Evolutionary conservation across 768 basidiomycete genomes (phyloP).

Genomic region (Boletellus ananiceps): DNA sequence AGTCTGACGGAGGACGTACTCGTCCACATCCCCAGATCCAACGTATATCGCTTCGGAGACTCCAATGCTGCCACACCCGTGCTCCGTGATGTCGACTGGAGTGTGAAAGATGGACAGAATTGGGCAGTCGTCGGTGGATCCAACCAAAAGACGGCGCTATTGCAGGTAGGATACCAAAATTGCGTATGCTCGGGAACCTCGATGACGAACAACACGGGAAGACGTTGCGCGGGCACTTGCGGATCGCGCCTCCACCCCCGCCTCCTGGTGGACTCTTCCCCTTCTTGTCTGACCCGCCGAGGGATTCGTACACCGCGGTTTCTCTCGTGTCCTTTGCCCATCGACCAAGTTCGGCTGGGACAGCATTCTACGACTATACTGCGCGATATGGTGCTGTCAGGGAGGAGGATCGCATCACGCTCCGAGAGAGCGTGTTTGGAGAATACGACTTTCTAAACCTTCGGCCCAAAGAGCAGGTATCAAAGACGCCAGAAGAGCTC

Average conservation of each 20-base stretch:
- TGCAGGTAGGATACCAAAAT: constrained; percentile 47
- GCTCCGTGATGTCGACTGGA: constrained; percentile 55
- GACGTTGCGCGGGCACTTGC: constrained; percentile 68
- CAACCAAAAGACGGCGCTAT: constrained; percentile 55
- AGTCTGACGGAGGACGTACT: constrained; percentile 9
- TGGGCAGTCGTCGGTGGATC: constrained; percentile 75
- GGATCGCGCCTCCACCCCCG: constrained; percentile 58
- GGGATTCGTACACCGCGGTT: constrained; percentile 48
- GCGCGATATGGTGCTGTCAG: constrained; percentile 87
- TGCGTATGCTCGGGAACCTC: neutral
- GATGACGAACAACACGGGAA: constrained; percentile 18
- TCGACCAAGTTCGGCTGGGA: constrained; percentile 48
- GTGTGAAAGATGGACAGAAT: constrained; percentile 53
- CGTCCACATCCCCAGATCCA: constrained; percentile 43
- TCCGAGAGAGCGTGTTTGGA: constrained; percentile 66
- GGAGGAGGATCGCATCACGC: constrained; percentile 77
- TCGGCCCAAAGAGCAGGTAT: constrained; percentile 18
- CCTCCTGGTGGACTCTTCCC: constrained; percentile 76
- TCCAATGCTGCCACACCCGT: constrained; percentile 44
- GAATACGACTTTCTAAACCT: constrained; percentile 39
- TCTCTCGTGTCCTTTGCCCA: constrained; percentile 66
- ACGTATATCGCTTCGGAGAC: constrained; percentile 59
- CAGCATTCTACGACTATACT: constrained; percentile 88
- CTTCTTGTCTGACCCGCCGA: constrained; percentile 43
- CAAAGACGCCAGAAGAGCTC: constrained; percentile 23